These are phyloP conservation scores for Rhododendron ovatum DNA, from an alignment of 148 eudicot genomes.

Conservation along the genomic window DNA sequence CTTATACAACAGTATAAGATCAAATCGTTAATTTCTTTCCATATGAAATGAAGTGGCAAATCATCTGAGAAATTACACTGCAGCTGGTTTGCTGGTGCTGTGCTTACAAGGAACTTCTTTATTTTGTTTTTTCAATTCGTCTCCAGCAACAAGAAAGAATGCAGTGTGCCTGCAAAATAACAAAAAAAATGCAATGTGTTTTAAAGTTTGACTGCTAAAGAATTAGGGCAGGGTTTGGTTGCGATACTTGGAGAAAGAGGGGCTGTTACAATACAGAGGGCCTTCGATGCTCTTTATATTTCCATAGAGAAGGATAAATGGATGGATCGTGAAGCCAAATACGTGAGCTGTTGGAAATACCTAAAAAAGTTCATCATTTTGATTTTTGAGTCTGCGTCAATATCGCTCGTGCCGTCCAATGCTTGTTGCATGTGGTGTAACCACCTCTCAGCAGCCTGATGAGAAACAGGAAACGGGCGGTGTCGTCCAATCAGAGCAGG, in stretches of 20 bases:
- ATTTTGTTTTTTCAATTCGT: conserved; percentile 62
- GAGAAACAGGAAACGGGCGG: conserved; percentile 85
- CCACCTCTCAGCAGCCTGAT: conserved; percentile 91
- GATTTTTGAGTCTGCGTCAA: conserved; percentile 65
- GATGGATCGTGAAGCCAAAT: background rate
- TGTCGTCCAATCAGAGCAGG: conserved; percentile 92
- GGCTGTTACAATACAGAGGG: background rate
- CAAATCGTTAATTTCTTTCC: background rate
- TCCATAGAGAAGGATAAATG: background rate
- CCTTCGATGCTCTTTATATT: background rate
- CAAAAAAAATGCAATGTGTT: background rate
- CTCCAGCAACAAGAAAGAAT: conserved; percentile 91
- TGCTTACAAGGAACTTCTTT: conserved; percentile 49
- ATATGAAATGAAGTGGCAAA: conserved; percentile 1
- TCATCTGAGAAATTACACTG: conserved; percentile 15
- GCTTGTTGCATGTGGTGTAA: conserved; percentile 84
- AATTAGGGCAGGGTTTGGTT: background rate
- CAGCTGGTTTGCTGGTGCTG: conserved; percentile 34
- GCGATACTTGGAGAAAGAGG: background rate
- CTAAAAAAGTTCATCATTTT: conserved; percentile 91
- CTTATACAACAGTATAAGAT: background rate
- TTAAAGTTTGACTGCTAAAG: background rate
- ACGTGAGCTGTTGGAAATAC: conserved; percentile 21
- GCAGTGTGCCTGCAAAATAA: conserved; percentile 73
- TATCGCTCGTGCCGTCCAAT: conserved; percentile 48